These are phyloP conservation scores for Henckelia pumila DNA, from an alignment of 257 asterid species.

Conservation along the genomic window DNA sequence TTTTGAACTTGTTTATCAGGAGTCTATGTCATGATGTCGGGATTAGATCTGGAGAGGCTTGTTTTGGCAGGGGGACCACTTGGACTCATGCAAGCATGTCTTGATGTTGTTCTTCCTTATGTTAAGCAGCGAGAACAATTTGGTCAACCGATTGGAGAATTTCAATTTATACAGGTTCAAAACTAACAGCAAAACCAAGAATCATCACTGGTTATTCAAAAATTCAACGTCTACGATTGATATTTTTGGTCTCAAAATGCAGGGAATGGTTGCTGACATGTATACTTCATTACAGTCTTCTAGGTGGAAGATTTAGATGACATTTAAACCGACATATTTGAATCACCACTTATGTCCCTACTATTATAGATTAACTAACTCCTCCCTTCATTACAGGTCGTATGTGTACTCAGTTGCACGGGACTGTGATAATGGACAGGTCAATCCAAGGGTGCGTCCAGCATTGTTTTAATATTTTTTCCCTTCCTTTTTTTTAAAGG, in stretches of 20 bases:
- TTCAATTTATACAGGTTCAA: constrained; percentile 83
- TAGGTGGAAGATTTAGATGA: constrained; percentile 43
- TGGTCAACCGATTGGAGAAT: constrained; percentile 87
- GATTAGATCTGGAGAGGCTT: constrained; percentile 94
- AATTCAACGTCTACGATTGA: constrained; percentile 5
- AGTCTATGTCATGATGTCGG: constrained; percentile 98
- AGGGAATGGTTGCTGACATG: constrained; percentile 98
- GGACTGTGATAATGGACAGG: constrained; percentile 78
- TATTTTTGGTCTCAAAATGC: constrained; percentile 32
- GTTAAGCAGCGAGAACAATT: constrained; percentile 87
- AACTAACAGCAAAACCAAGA: constrained; percentile 8
- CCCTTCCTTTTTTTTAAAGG: not conserved
- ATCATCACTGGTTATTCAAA: not conserved
- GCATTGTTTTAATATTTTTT: constrained; percentile 5
- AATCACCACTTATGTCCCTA: not conserved
- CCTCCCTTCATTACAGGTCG: constrained; percentile 48
- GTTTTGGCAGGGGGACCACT: constrained; percentile 95
- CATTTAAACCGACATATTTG: not conserved
- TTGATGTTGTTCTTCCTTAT: constrained; percentile 91
- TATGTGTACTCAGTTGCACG: constrained; percentile 94
- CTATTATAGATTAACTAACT: constrained; percentile 5
- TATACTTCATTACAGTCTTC: constrained; percentile 93
- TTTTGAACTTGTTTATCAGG: constrained; percentile 46
- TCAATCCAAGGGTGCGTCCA: constrained; percentile 65
- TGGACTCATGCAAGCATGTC: constrained; percentile 97